Evolutionary conservation across 495 filamentous ascomycete species (phyloP).

Genomic region (Lasiosphaeria miniovina): DNA sequence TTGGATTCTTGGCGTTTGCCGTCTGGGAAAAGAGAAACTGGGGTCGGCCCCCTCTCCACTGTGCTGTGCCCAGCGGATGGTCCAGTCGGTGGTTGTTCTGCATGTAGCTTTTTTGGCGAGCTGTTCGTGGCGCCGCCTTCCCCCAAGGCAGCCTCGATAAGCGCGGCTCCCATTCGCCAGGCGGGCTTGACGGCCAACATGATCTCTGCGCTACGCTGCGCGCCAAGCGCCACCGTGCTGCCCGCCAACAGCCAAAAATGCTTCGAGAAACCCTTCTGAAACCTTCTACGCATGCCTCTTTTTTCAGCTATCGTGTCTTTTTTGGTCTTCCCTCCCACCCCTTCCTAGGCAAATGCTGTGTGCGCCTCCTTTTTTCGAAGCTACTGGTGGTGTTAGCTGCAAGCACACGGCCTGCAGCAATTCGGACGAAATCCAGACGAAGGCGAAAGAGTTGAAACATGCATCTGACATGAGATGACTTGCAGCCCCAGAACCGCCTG

Average conservation of each 20-base stretch:
- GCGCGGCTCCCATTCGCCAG: neutral
- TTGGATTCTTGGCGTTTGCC: too few relatives aligned
- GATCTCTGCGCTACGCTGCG: too few relatives aligned
- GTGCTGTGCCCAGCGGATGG: too few relatives aligned
- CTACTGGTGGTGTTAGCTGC: too few relatives aligned
- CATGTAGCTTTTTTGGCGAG: too few relatives aligned
- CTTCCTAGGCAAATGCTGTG: neutral
- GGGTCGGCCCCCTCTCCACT: neutral
- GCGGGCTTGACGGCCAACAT: too few relatives aligned
- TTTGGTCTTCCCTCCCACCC: neutral
- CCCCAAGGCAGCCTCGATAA: slow-evolving; percentile 18
- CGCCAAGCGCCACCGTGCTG: too few relatives aligned
- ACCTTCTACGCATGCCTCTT: neutral
- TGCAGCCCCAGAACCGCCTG: too few relatives aligned
- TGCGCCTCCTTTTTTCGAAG: neutral
- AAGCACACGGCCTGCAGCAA: too few relatives aligned
- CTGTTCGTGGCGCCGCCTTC: too few relatives aligned
- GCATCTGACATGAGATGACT: slow-evolving; percentile 4
- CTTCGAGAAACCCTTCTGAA: slow-evolving; percentile 2
- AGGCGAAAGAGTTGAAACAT: neutral
- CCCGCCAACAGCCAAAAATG: neutral
- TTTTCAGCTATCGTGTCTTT: neutral
- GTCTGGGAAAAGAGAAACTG: neutral
- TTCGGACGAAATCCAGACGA: neutral
- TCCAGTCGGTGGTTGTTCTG: too few relatives aligned